Evolutionary conservation across 164 flowering plant genomes (phyloP).

Genomic region (Houttuynia cordata): DNA sequence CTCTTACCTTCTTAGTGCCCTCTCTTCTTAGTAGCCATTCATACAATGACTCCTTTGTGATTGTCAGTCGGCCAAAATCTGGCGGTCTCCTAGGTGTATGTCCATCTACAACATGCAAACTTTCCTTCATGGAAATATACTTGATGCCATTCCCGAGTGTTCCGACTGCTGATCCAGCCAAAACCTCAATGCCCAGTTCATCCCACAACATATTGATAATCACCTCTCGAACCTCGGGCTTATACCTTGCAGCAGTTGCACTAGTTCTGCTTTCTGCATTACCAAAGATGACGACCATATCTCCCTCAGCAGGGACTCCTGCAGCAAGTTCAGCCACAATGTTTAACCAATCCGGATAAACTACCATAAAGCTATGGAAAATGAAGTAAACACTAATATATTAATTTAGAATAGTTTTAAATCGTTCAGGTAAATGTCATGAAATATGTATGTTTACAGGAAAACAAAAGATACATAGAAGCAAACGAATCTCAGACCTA

Average conservation of each 20-base stretch:
- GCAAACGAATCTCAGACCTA: constrained; percentile 22
- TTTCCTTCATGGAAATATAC: constrained; percentile 6
- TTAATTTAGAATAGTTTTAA: too few relatives aligned
- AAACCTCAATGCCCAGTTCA: constrained; percentile 61
- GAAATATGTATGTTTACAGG: background rate
- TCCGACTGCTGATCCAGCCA: constrained; percentile 15
- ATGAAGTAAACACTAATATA: background rate
- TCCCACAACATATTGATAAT: constrained; percentile 40
- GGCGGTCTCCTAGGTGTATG: constrained; percentile 54
- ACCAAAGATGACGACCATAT: constrained; percentile 52
- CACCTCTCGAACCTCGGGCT: constrained; percentile 34
- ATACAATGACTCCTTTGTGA: constrained; percentile 45
- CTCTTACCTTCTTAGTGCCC: background rate
- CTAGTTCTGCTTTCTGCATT: constrained; percentile 9
- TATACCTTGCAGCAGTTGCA: constrained; percentile 5
- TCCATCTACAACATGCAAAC: constrained; percentile 2
- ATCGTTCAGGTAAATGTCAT: background rate
- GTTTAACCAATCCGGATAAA: too few relatives aligned
- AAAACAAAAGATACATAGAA: background rate
- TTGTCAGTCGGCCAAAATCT: constrained; percentile 38
- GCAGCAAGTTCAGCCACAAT: background rate
- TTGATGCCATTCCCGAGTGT: constrained; percentile 5
- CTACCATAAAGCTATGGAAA: background rate
- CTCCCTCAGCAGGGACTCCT: constrained; percentile 30
- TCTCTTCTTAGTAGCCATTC: constrained; percentile 50